These are phyloP conservation scores for Scheffersomyces parashehatae DNA, from an alignment of 1,139 yeast species.

Conservation along the genomic window DNA sequence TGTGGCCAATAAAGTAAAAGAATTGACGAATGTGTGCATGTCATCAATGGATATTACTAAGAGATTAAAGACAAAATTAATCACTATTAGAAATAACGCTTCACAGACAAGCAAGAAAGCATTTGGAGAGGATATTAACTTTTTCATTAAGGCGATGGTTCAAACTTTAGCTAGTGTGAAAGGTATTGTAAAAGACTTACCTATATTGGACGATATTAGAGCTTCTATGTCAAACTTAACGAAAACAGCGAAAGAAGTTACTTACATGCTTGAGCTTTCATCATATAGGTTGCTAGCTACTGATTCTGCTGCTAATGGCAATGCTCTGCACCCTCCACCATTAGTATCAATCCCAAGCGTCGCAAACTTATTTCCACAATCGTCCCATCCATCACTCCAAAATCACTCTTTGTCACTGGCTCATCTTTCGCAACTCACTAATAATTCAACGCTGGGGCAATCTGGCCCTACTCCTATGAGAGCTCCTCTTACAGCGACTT, in stretches of 20 bases:
- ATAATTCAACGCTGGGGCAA: not conserved
- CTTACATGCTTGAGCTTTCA: conserved; percentile 68
- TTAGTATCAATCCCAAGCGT: conserved; percentile 33
- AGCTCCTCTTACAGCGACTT: conserved; percentile 35
- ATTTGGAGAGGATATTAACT: conserved; percentile 86
- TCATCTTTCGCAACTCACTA: not conserved
- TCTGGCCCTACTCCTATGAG: conserved; percentile 20
- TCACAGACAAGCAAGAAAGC: conserved; percentile 59
- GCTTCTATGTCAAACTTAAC: conserved; percentile 80
- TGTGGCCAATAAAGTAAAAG: conserved; percentile 69
- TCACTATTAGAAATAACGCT: conserved; percentile 50
- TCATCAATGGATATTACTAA: conserved; percentile 80
- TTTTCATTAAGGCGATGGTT: conserved; percentile 79
- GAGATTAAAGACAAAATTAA: conserved; percentile 58
- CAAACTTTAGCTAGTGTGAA: conserved; percentile 83
- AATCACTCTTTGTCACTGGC: conserved; percentile 19
- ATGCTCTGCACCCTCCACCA: conserved; percentile 22
- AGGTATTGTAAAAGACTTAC: conserved; percentile 77
- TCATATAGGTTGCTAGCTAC: conserved; percentile 40
- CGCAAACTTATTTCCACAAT: conserved; percentile 35
- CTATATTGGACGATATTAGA: conserved; percentile 76
- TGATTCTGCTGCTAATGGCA: conserved; percentile 7
- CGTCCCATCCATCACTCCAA: conserved; percentile 29
- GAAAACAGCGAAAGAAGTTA: conserved; percentile 86
- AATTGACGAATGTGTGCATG: conserved; percentile 75